Conservation (phyloP, 2,329 filamentous ascomycete genomes). For the Aureobasidium namibiae region DNA sequence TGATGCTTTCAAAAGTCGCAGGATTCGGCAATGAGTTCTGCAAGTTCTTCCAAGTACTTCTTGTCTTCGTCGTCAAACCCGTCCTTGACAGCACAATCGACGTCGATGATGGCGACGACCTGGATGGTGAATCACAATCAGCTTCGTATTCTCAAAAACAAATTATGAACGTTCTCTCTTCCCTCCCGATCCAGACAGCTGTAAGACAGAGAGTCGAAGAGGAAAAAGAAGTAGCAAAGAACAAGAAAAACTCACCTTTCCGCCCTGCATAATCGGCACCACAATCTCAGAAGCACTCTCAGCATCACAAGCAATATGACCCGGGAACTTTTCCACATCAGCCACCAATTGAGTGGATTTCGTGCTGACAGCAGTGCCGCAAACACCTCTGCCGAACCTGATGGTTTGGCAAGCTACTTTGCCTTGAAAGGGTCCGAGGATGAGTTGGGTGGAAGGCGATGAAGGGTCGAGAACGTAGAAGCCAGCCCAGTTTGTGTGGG, state of each 20-base stretch:
- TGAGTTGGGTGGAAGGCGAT: slow-evolving; percentile 37
- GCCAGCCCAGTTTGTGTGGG: slow-evolving; percentile 69
- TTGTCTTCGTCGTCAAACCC: slow-evolving; percentile 65
- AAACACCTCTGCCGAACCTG: slow-evolving; percentile 64
- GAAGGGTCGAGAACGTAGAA: slow-evolving; percentile 62
- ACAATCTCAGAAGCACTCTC: slow-evolving; percentile 73
- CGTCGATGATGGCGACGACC: slow-evolving; percentile 68
- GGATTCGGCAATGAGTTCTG: slow-evolving; percentile 47
- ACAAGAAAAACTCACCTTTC: slow-evolving; percentile 29
- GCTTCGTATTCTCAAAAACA: no score
- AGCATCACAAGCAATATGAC: slow-evolving; percentile 75
- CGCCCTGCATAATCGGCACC: slow-evolving; percentile 57
- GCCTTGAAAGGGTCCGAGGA: slow-evolving; percentile 73
- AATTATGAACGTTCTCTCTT: no score
- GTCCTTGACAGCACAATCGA: slow-evolving; percentile 60
- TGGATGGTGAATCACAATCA: slow-evolving; percentile 17
- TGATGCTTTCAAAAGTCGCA: slow-evolving; percentile 53
- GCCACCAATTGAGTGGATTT: slow-evolving; percentile 54
- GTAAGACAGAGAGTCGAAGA: no score
- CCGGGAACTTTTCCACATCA: slow-evolving; percentile 67
- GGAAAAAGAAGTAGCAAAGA: background rate
- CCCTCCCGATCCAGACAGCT: no score
- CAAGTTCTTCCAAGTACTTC: slow-evolving; percentile 57
- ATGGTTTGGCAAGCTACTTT: slow-evolving; percentile 74
- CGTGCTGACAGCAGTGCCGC: slow-evolving; percentile 58